Evolutionary conservation across 2,329 filamentous ascomycete species (phyloP).

Genomic region (Lachnellula cervina): DNA sequence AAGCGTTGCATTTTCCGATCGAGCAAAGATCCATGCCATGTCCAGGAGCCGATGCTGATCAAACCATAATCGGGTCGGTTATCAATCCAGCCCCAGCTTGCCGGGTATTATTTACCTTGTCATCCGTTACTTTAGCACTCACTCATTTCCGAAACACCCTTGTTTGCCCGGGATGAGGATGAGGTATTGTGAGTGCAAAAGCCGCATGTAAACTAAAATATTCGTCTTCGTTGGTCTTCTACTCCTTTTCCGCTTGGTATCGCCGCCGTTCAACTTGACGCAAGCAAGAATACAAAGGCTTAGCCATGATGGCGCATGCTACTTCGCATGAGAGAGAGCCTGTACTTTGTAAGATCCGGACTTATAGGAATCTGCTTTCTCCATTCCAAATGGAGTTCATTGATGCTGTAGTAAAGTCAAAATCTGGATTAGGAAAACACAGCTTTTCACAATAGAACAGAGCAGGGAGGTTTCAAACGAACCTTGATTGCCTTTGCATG

Average conservation of each 20-base stretch:
- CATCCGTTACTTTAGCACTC: not conserved
- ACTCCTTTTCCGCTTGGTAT: not conserved
- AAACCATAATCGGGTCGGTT: conserved; percentile 1
- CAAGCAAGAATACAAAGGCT: too few species aligned
- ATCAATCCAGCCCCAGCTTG: not conserved
- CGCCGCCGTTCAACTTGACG: not conserved
- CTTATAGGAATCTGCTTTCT: not conserved
- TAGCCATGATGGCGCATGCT: too few species aligned
- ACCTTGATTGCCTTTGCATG: not conserved
- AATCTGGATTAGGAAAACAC: conserved; percentile 6
- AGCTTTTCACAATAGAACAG: conserved; percentile 6
- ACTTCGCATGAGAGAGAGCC: too few species aligned
- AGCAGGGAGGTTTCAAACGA: conserved; percentile 8
- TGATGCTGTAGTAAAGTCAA: not conserved
- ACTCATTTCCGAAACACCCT: conserved; percentile 15
- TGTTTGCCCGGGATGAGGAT: too few species aligned
- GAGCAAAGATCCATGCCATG: not conserved
- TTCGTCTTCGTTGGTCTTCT: not conserved
- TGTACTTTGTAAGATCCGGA: not conserved
- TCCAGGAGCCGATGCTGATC: not conserved
- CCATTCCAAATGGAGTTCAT: not conserved
- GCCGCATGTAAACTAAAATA: not conserved
- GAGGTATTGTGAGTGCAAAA: conserved; percentile 1
- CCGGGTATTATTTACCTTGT: conserved; percentile 1
- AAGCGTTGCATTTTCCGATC: not conserved